phyloP scores from a whole-genome alignment of 768 basidiomycete species.

The Mycena metata region DNA sequence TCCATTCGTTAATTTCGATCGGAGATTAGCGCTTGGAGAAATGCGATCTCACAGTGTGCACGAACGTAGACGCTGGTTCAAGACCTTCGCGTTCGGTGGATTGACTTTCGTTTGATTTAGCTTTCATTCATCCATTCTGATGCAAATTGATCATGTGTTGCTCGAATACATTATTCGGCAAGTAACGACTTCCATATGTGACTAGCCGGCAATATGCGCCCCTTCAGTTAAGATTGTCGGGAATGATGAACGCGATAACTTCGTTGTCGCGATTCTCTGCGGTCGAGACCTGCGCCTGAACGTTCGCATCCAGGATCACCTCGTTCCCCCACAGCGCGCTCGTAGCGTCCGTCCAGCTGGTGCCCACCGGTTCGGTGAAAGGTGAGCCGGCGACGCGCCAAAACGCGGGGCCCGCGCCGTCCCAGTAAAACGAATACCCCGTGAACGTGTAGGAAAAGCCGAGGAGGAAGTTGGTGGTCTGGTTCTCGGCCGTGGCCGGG shows the following conservation, averaged over 20 bases:
- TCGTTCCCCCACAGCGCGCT: constrained; percentile 20
- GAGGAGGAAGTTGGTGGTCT: constrained; percentile 17
- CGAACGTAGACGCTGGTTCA: no score
- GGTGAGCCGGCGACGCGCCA: constrained; percentile 6
- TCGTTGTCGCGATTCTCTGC: constrained; percentile 12
- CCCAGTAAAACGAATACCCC: constrained; percentile 27
- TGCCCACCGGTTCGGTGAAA: constrained; percentile 18
- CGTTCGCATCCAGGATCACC: constrained; percentile 3
- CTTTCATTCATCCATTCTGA: no score
- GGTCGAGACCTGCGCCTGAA: not conserved
- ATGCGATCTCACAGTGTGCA: no score
- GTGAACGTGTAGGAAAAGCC: constrained; percentile 22
- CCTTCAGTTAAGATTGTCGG: constrained; percentile 9
- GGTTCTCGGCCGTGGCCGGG: not conserved
- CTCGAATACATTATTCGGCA: no score
- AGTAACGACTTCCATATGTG: no score
- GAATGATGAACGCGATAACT: constrained; percentile 13
- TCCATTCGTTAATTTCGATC: no score
- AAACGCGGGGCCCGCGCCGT: constrained; percentile 14
- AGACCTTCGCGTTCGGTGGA: no score
- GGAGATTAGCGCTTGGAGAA: no score
- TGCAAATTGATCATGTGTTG: no score
- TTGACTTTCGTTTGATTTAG: no score
- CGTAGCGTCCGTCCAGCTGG: constrained; percentile 27
- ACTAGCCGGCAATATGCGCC: not conserved